Evolutionary conservation across 2,329 filamentous ascomycete species (phyloP), one percentile per base, ranked within the genome.

Genomic region (Sclerotiophoma versabilis): DNA sequence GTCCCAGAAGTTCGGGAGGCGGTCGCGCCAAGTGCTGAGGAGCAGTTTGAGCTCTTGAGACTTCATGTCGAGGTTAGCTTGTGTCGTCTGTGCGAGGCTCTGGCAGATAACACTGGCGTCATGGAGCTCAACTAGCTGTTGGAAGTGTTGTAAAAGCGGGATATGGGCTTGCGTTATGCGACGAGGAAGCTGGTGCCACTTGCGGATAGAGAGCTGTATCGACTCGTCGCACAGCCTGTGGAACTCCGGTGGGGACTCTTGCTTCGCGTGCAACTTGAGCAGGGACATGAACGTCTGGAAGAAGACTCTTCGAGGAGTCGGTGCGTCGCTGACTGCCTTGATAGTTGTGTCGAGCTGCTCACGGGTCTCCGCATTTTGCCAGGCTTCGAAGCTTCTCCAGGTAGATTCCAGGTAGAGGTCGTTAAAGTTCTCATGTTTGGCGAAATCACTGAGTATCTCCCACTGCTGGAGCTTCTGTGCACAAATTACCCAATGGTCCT

Each of bases 241-340:
- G 76, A 99, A 98, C 46, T 98, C 93, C 33, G 83, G 83, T 14
- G 84, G 81, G 5, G 83, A 83, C 73, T 98, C 93, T 59, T 90
- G 87, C 77, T 96, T 93, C 65, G 91, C 89, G 75, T 98, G 93
- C 60, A 96, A 87, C 75, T 97, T 97, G 59, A 99, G 86, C 29
- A 99, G 82, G 2, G 92, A 90, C 90, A 97, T 96, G 78, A 99
- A 99, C 0, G 93, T 92, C 74, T 97, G 93, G 87, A 99, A 99
- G 82, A 99, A 99, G 33, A 92, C 89, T 48, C 95, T 85, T 55
- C 95, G 84, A 19, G 95, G 93, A 0, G 96, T 99, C 1, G 96
- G 95, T 0, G 96, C 93, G 75, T 99, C 95, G 80, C 96, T 97
- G 15, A 99, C 90, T 42, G 93, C 93, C 79, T 98, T 98, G 76